Evolutionary conservation across 2,329 filamentous ascomycete genomes (phyloP).

Genomic region (Clonostachys rosea): DNA sequence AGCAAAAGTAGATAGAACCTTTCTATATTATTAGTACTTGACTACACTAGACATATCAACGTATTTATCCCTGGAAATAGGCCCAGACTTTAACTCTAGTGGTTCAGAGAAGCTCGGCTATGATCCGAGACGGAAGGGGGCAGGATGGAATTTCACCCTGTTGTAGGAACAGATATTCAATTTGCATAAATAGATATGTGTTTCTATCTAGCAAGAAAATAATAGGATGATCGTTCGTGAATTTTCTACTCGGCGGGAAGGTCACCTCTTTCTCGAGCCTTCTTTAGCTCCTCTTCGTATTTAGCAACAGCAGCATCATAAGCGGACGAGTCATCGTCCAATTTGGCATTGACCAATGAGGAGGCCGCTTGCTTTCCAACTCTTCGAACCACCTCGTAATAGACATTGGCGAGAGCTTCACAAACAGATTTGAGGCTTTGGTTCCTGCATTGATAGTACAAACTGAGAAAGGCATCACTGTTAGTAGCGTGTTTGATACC

Average conservation of each 20-base stretch:
- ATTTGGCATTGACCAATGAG: not conserved
- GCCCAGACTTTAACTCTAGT: no score
- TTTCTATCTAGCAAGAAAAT: no score
- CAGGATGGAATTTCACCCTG: no score
- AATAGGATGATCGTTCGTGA: no score
- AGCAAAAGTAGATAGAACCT: no score
- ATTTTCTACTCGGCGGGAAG: not conserved
- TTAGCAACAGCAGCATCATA: constrained; percentile 1
- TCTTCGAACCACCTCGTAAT: constrained; percentile 20
- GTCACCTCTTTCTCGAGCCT: not conserved
- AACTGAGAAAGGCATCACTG: constrained; percentile 6
- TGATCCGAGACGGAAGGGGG: no score
- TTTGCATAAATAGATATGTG: no score
- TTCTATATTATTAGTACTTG: no score
- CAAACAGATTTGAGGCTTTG: constrained; percentile 10
- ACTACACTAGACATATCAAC: no score
- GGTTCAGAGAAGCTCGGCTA: no score
- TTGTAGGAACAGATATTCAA: no score
- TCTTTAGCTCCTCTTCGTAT: not conserved
- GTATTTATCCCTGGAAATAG: no score
- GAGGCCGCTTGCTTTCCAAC: constrained; percentile 12
- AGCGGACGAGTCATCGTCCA: not conserved
- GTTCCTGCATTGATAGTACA: constrained; percentile 18
- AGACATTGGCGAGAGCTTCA: constrained; percentile 20
- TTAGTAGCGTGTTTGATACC: not conserved